These are phyloP conservation scores for Liriodendron chinense DNA, from an alignment of 164 flowering plant genomes.

Conservation along the genomic window DNA sequence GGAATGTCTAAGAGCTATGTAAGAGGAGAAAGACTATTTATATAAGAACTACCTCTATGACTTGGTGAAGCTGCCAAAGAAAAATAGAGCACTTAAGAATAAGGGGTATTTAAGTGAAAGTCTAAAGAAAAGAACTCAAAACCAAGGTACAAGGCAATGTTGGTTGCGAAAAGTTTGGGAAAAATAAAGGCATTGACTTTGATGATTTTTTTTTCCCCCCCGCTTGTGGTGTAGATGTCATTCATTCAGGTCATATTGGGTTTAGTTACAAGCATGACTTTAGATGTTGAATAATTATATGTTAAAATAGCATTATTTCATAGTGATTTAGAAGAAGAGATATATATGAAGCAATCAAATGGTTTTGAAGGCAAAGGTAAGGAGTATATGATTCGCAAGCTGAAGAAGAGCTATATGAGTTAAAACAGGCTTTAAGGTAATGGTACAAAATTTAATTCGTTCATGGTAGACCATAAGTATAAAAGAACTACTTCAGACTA, in stretches of 20 bases:
- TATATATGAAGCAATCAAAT: no score
- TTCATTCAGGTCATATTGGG: background rate
- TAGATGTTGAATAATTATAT: background rate
- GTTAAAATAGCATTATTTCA: background rate
- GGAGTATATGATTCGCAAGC: background rate
- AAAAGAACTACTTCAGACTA: no score
- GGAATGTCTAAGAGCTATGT: background rate
- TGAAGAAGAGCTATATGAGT: background rate
- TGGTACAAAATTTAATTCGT: no score
- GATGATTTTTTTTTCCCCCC: background rate
- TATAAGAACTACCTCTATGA: background rate
- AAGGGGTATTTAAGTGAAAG: background rate
- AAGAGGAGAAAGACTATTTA: background rate
- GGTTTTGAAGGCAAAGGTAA: background rate
- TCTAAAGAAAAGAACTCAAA: background rate
- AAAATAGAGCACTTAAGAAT: background rate
- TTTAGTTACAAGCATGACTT: background rate
- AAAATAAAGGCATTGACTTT: constrained; percentile 2
- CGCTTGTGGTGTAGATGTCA: no score
- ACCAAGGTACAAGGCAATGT: constrained; percentile 6
- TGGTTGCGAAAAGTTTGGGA: constrained; percentile 5
- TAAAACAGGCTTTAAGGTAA: background rate
- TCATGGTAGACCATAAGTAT: no score
- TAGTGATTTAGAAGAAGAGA: no score
- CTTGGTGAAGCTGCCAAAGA: no score